phyloP scores from a whole-genome alignment of 31 red algal species.

The Bonnemaisonia californica region DNA sequence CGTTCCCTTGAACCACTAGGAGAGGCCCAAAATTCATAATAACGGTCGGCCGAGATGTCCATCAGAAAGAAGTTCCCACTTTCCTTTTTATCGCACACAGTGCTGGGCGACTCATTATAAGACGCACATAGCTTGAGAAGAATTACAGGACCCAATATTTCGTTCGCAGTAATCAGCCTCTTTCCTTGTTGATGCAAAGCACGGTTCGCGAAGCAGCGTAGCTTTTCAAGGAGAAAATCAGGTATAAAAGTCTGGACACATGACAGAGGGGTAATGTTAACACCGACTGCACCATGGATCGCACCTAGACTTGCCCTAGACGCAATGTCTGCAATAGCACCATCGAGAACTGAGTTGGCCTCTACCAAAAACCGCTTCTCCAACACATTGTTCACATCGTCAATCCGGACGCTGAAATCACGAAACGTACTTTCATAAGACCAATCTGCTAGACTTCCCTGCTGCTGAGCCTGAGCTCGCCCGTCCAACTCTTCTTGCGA shows the following conservation, averaged over 20 bases:
- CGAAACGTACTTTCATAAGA: background rate
- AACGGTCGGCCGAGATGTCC: background rate
- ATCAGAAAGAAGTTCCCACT: slow-evolving; percentile 4
- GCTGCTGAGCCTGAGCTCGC: background rate
- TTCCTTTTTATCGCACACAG: background rate
- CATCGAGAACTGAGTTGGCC: slow-evolving; percentile 8
- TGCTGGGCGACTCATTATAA: background rate
- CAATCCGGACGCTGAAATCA: background rate
- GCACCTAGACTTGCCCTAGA: background rate
- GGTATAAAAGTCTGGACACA: slow-evolving; percentile 1
- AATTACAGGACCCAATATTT: background rate
- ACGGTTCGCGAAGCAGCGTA: slow-evolving; percentile 8
- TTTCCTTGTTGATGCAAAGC: background rate
- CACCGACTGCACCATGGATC: background rate
- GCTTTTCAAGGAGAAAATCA: slow-evolving; percentile 1
- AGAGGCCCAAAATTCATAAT: background rate
- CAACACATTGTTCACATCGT: background rate
- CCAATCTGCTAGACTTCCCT: background rate
- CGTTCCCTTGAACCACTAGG: background rate
- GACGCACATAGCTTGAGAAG: background rate
- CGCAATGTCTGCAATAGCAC: background rate
- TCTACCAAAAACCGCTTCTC: background rate
- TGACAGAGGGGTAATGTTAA: background rate
- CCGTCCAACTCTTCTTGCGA: background rate
- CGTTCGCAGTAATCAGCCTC: background rate